phyloP scores from a whole-genome alignment of 495 filamentous ascomycete species.

The Emericellopsis terricola region DNA sequence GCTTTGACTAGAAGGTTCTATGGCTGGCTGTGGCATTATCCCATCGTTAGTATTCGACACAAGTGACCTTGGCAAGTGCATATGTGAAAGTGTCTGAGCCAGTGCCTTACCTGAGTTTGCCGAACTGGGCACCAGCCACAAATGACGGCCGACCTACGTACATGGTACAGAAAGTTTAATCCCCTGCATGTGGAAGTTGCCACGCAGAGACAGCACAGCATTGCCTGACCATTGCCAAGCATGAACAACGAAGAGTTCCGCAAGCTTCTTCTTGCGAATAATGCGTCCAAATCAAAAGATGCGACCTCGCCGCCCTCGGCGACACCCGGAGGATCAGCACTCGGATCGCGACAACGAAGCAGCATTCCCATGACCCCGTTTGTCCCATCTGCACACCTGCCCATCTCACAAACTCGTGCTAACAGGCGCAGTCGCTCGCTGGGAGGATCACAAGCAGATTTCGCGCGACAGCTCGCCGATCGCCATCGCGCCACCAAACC shows the following conservation, averaged over 20 bases:
- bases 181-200: neutral
- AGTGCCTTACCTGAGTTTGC: too few relatives aligned
- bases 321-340: slow-evolving; percentile 14
- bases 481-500: slow-evolving; percentile 36
- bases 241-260: slow-evolving; percentile 99
- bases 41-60: too few relatives aligned
- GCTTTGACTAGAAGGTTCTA: too few relatives aligned
- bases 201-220: neutral
- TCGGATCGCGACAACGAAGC: slow-evolving; percentile 50
- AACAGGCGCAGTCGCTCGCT: slow-evolving; percentile 2
- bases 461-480: slow-evolving; percentile 73
- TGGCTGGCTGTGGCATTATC: neutral
- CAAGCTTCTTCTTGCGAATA: slow-evolving; percentile 46
- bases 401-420: slow-evolving; percentile 7
- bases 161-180: too few relatives aligned
- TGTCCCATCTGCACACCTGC: slow-evolving; percentile 4
- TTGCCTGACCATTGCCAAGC: slow-evolving; percentile 1
- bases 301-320: slow-evolving; percentile 16
- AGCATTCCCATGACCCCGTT: slow-evolving; percentile 83
- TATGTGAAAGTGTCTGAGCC: too few relatives aligned
- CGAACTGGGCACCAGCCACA: too few relatives aligned
- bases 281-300: slow-evolving; percentile 15
- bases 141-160: too few relatives aligned
- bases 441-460: slow-evolving; percentile 41
- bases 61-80: too few relatives aligned